A percentile compares a stretch with the other conserved stretches of the same genome.
These are phyloP conservation scores for Trichoderma brevicompactum DNA, from an alignment of 2,329 filamentous ascomycete species.

Conservation along the genomic window DNA sequence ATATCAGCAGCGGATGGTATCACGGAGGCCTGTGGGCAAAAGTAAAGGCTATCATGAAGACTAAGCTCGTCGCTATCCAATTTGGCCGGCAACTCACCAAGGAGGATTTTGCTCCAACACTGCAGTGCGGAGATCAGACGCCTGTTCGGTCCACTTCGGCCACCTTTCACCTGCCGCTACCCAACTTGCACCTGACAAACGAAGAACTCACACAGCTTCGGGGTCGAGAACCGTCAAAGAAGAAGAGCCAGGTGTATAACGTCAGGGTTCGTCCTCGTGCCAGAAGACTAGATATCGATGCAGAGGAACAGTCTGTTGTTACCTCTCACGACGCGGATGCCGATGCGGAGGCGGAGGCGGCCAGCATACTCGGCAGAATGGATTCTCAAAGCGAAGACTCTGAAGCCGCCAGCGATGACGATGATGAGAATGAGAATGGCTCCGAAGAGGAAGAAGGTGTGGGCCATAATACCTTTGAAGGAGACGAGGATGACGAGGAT, in stretches of 20 bases:
- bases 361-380: slow-evolving; percentile 19
- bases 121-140: slow-evolving; percentile 43
- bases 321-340: slow-evolving; percentile 33
- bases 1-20: slow-evolving; percentile 79
- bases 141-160: slow-evolving; percentile 39
- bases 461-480: neutral
- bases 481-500: slow-evolving; percentile 2
- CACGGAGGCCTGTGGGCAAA: slow-evolving; percentile 81
- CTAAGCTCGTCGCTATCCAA: slow-evolving; percentile 74
- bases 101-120: slow-evolving; percentile 44
- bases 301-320: slow-evolving; percentile 29
- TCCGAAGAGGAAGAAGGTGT: slow-evolving; percentile 28
- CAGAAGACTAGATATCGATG: neutral
- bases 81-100: slow-evolving; percentile 55
- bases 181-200: slow-evolving; percentile 43
- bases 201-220: slow-evolving; percentile 44
- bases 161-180: slow-evolving; percentile 43
- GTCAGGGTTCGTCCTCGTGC: slow-evolving; percentile 36
- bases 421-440: slow-evolving; percentile 35
- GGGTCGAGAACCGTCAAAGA: slow-evolving; percentile 43
- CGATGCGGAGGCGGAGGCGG: slow-evolving; percentile 5
- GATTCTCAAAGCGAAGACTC: slow-evolving; percentile 25
- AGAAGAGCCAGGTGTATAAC: slow-evolving; percentile 45
- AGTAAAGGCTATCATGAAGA: slow-evolving; percentile 83
- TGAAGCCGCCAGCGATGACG: slow-evolving; percentile 26